Percentiles rank a stretch among this genome's conserved stretches.
Conservation (phyloP, 345 rosid genomes). For the Eutrema heterophyllum region DNA sequence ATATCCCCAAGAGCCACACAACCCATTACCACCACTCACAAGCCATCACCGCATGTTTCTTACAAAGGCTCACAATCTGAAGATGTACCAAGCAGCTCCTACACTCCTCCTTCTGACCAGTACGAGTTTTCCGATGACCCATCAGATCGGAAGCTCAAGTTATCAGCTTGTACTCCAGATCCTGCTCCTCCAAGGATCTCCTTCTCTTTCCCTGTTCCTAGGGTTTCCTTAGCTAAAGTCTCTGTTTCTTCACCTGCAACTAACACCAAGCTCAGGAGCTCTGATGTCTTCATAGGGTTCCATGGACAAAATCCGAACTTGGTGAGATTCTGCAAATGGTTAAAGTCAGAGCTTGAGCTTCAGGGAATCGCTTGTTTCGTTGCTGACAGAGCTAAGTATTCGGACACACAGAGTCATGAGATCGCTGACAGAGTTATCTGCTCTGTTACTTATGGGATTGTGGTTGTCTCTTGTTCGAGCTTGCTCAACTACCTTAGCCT, state of each 20-base stretch:
- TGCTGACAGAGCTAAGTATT: conserved; percentile 79
- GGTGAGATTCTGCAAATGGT: conserved; percentile 83
- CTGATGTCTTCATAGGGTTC: conserved; percentile 84
- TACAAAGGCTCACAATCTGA: conserved; percentile 60
- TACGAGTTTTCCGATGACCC: conserved; percentile 76
- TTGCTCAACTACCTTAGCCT: conserved; percentile 60
- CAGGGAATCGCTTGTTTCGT: conserved; percentile 93
- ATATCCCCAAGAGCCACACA: conserved; percentile 74
- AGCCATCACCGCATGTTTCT: conserved; percentile 39
- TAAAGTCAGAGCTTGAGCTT: conserved; percentile 89
- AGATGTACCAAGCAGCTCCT: conserved; percentile 86
- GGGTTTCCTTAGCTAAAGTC: conserved; percentile 73
- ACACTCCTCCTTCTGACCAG: conserved; percentile 85
- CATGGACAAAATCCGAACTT: conserved; percentile 84
- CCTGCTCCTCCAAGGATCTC: conserved; percentile 69
- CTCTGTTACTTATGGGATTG: conserved; percentile 73
- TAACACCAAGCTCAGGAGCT: conserved; percentile 79
- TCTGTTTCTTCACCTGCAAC: conserved; percentile 58
- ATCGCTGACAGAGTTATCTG: conserved; percentile 83
- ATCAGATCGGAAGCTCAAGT: conserved; percentile 51
- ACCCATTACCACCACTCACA: conserved; percentile 32
- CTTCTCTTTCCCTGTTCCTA: conserved; percentile 84
- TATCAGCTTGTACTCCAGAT: conserved; percentile 54
- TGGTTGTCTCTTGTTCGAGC: conserved; percentile 60
- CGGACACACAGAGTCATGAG: conserved; percentile 76